phyloP scores from a whole-genome alignment of 2,329 filamentous ascomycete species.

The Talaromyces sp. region DNA sequence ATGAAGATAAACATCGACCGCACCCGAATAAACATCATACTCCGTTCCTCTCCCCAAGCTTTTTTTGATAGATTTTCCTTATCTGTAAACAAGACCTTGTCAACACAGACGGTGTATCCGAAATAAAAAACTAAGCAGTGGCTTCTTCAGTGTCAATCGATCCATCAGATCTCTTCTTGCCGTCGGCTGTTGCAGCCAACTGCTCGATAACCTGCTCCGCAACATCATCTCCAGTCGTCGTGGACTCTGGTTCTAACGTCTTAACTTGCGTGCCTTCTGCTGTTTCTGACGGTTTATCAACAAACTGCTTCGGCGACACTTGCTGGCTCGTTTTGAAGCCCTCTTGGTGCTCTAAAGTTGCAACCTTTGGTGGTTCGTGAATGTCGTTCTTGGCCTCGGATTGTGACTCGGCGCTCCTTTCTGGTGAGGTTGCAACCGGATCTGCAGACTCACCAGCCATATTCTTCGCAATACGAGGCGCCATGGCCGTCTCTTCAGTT shows the following conservation, averaged over 20 bases:
- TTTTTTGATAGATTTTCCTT: neutral
- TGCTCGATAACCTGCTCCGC: constrained; percentile 7
- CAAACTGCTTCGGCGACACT: constrained; percentile 16
- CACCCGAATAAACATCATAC: neutral
- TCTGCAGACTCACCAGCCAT: constrained; percentile 32
- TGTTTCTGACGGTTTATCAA: constrained; percentile 4
- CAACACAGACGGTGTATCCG: too few relatives aligned
- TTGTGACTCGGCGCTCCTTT: neutral
- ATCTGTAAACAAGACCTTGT: neutral
- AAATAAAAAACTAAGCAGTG: neutral
- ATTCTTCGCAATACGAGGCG: constrained; percentile 31
- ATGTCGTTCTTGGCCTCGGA: constrained; percentile 15
- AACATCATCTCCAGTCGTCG: neutral
- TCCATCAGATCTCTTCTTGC: constrained; percentile 14
- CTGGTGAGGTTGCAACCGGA: constrained; percentile 17
- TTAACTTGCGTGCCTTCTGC: neutral
- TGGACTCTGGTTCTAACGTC: neutral
- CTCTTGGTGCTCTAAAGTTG: neutral
- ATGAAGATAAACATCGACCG: neutral
- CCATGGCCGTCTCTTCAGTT: constrained; percentile 20
- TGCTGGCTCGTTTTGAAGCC: neutral
- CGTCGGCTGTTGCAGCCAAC: constrained; percentile 1
- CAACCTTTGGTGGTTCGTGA: neutral
- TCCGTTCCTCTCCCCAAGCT: neutral
- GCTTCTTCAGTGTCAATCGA: constrained; percentile 1